Base-by-base conservation (phyloP, 2,329 filamentous ascomycete genomes). In the Aspergillus fumigatiaffinis region DNA sequence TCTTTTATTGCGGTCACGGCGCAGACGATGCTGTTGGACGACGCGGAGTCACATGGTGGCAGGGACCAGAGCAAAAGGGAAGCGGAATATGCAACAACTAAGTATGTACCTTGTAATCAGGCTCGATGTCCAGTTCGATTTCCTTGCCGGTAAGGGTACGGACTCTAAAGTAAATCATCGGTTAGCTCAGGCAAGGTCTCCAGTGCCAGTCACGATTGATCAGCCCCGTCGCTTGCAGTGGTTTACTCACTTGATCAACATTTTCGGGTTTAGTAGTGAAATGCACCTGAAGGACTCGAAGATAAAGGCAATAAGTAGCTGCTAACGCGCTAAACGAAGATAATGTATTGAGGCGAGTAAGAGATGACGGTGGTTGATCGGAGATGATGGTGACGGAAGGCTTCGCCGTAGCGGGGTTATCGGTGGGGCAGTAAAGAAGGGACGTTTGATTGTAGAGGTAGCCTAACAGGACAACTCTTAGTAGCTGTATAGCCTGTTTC, bases 111-210 rank as follows among this genome's bases (percentile, higher is more conserved):
- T 92, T 96, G 84, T 96, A 96, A 71, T 91, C 88, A 53, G 86
- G 83, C 81, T 97, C 94, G 73, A 99, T 96, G 73, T 97, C 92
- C 69, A 99, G 87, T 83, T 97, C 93, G 75, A 97, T 97, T 80
- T 99, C 92, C 82, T 97, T 97, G 72, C 94, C 94, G 63, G 94
- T 97, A 63, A 99, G 87, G 62, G 94, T 99, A 73, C 94, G 90
- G 74, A 99, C 93, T 83, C 93, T 99, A 68, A 14, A 14, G 53
- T 52, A 51, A 46, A 52, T 62, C 46, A 62, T 59, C 52, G 54
- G 56, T 52, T 52, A 56, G 56, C 49, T 57, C 10, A 21, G 41
- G 41, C 42, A 4, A 46, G 20, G 42, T 46, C 41, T 20, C 21
- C 10, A 5, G 41, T 17, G 12, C 32, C 32, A 38, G 14, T 6